Base-by-base conservation (phyloP, 495 filamentous ascomycete species). In the Penicillium malachiteum region DNA sequence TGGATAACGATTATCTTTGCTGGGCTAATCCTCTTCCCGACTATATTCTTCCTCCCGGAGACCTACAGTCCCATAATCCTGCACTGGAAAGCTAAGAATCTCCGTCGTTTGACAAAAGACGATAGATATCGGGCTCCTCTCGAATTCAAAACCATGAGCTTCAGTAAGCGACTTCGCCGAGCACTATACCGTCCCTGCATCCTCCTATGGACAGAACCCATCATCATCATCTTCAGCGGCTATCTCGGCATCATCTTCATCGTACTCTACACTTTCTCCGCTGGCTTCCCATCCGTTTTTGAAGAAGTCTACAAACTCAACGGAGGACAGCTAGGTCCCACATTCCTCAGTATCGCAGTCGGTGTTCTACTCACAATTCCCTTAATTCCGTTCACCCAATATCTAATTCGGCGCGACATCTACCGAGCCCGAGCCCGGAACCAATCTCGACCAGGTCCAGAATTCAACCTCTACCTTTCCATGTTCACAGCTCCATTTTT, bases 251-350 rank as follows among this genome's bases (percentile, higher is more conserved):
- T 85, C 7, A 69, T 86, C 26, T 87, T 85, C 61, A 76, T 83
- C 44, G 71, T 87, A 10, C 71, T 86, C 0, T 87, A 85, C 64
- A 80, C 81, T 13, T 86, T 85, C 62, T 67, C 84, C 7, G 73
- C 78, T 14, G 84, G 82, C 10, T 88, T 84, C 58, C 71, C 73
- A 12, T 78, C 75, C 60, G 78, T 87, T 56, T 89, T 84, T 60
- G 61, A 68, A 18, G 71, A 79, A 0, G 76, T 71, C 1, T 79
- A 87, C 54, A 63, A 69, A 9, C 72, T 82, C 38, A 68, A 66
- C 0, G 35, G 74, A 21, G 77, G 79, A 10, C 51, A 76, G 6
- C 79, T 76, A 0, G 83, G 79, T n/a, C 59, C 82, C 13, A 71
- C 70, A 8, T 87, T 85, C 62, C 58, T 81, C 7, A 74, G 75